Evolutionary conservation across 176 grass and related monocot species (phyloP), one percentile per base, ranked within the genome.

Genomic region (Hordeum marinum): DNA sequence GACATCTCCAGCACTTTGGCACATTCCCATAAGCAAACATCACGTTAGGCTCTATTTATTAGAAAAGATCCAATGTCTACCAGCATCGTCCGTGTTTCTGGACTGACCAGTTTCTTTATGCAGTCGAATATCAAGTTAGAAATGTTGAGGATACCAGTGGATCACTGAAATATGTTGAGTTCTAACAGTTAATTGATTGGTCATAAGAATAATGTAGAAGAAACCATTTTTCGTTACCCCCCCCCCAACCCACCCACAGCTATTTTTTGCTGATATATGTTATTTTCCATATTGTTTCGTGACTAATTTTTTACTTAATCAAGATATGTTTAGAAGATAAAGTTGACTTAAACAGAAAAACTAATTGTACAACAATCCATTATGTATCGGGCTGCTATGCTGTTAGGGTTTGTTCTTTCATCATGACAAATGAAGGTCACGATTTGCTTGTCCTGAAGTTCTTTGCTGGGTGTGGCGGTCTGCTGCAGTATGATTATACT

Each of bases 321-420:
- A n/a, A 18, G 9, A 77, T 75, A 60, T 37, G 48, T 64, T 57
- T 17, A 79, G 43, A 74, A 45, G 63, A 45, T 85, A 60, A 80
- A 60, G 14, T 36, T 29, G 7, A 71, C 31, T 62, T 81, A 0
- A 21, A 7, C 32, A 59, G 23, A 40, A 25, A 82, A 80, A 26
- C 15, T 63, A 11, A 63, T 85, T 82, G 41, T 25, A 15, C 29
- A 11, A 11, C 59, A 35, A 29, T 27, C 70, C 15, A 31, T 77
- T 34, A 69, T 66, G 72, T 58, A 60, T 64, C 41, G 21, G 20
- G 36, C 35, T 70, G 26, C 12, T 69, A 68, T 60, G 21, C 48
- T 1, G 15, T 55, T 76, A 77, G n/a, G 48, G 27, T n/a, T 6
- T 60, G 21, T 8, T 8, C 32, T 69, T 31, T 63, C 64, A 23